Evolutionary conservation across 2,329 filamentous ascomycete species (phyloP), one percentile per base, ranked within the genome.

Genomic region (Fusarium fujikuroi): DNA sequence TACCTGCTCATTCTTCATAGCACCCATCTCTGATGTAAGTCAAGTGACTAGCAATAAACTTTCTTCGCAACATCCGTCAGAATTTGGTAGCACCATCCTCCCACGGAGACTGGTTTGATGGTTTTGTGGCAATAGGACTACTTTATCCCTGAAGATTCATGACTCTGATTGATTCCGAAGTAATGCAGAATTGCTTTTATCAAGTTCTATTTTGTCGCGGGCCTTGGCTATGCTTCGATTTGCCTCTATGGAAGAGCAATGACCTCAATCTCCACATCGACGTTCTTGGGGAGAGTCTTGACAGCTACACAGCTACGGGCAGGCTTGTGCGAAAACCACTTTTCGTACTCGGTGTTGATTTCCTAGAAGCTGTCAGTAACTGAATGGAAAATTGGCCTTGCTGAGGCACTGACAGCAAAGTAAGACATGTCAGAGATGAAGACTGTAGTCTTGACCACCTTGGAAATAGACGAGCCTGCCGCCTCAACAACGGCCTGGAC

Each of bases 341-440:
- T 92, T 82, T 91, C 92, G 82, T 96, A 97, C 79, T 93, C 92
- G 75, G 87, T 87, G 84, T 97, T 97, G 93, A 97, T 94, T 81
- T 91, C 90, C 81, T 88, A 66, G 21, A n/a, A 47, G 36, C 4
- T 15, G 36, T 59, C 18, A 69, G 36, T 32, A 39, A 47, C 18
- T 32, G 9, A 25, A 10, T 9, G 3, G 19, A 25, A 7, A 5
- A 18, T 12, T 25, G 12, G 3, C 7, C 23, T 25, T 30, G 10
- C 9, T 39, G 36, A 1, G 15, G 21, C 8, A 80, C 86, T 75
- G 79, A 88, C 87, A 56, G 89, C 91, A 80, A 98, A 98, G 84
- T 96, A 88, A 72, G 88, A 89, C 95, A 98, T 98, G 83, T 97
- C 93, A 57, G 92, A 92, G 70, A 98, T 85, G 88, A 98, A 98